These are phyloP conservation scores for Diaporthe ilicicola DNA, from an alignment of 2,329 filamentous ascomycete species.

Conservation along the genomic window DNA sequence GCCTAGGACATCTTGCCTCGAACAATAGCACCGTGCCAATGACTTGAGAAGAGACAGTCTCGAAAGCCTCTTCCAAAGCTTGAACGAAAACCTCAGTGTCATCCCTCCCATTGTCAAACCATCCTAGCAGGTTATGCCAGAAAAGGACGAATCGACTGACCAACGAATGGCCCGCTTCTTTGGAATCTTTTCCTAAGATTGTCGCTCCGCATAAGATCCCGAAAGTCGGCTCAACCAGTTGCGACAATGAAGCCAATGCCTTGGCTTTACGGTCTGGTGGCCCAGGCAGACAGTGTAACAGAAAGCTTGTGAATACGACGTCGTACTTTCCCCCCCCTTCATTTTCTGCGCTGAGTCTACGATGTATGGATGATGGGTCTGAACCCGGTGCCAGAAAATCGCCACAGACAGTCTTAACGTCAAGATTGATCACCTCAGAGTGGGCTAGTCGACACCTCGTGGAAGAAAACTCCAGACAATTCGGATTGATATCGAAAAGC, in stretches of 20 bases:
- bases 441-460: slow-evolving; percentile 2
- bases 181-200: neutral
- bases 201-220: slow-evolving; percentile 9
- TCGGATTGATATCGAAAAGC: neutral
- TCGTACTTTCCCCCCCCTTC: neutral
- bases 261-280: neutral
- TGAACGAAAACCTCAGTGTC: neutral
- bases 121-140: slow-evolving; percentile 4
- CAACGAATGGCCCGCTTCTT: neutral
- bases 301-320: neutral
- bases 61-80: neutral
- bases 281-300: neutral
- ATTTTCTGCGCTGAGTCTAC: neutral
- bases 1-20: neutral
- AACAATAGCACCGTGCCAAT: neutral
- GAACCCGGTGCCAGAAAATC: neutral
- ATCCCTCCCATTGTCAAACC: neutral
- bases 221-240: neutral
- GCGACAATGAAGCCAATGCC: neutral
- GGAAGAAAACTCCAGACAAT: neutral
- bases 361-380: neutral
- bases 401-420: neutral
- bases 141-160: neutral
- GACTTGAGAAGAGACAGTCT: slow-evolving; percentile 8
- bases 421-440: neutral